Conservation (phyloP, 2,329 filamentous ascomycete genomes). For the Aphanoascus verrucosus region DNA sequence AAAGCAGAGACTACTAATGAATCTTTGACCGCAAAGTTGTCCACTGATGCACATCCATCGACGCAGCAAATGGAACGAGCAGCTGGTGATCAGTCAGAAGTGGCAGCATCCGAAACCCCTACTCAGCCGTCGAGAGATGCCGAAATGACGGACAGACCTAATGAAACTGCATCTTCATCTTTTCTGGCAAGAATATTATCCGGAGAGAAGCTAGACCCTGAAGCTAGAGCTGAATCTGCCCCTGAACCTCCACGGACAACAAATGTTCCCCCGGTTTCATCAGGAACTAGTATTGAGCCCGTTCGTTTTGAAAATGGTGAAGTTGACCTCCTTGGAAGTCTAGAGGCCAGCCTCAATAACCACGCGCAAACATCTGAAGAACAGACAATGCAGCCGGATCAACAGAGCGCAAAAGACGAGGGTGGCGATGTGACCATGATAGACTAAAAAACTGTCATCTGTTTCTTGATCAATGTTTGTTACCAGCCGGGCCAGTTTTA, state of each 20-base stretch:
- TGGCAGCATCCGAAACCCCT: constrained; percentile 2
- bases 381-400: not conserved
- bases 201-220: not conserved
- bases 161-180: not conserved
- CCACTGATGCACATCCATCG: constrained; percentile 8
- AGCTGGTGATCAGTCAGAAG: not conserved
- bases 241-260: not conserved
- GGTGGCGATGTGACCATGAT: constrained; percentile 2
- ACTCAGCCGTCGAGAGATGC: constrained; percentile 9
- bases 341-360: constrained; percentile 35
- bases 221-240: not conserved
- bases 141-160: not conserved
- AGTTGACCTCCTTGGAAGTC: constrained; percentile 38
- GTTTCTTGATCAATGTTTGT: no score
- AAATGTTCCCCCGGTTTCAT: not conserved
- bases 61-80: constrained; percentile 8
- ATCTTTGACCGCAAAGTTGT: constrained; percentile 1
- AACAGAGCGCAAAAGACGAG: not conserved
- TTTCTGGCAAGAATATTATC: not conserved
- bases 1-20: constrained; percentile 3
- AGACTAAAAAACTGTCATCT: not conserved
- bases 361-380: not conserved
- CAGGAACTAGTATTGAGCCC: not conserved
- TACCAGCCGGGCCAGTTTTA: no score
- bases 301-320: constrained; percentile 27